These are phyloP conservation scores for Tetratostichococcus sp. DNA, from an alignment of 139 green algal genomes.

Conservation along the genomic window DNA sequence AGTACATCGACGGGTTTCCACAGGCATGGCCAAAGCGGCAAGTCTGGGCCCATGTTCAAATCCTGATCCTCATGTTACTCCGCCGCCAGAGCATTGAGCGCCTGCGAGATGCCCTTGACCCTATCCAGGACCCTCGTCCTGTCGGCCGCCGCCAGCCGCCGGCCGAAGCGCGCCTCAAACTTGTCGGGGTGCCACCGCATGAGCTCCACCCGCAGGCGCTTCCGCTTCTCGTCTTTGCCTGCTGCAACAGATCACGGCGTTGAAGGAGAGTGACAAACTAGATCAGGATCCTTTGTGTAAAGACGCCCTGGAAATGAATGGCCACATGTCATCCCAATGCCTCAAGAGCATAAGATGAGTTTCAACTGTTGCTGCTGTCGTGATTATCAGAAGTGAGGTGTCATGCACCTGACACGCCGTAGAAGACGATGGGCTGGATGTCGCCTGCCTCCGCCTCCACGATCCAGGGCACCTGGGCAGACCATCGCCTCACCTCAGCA, in stretches of 20 bases:
- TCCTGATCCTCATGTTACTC: conserved; percentile 11
- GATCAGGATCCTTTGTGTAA: too few relatives aligned
- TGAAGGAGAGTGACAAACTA: too few relatives aligned
- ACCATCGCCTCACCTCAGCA: too few relatives aligned
- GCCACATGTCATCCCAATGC: too few relatives aligned
- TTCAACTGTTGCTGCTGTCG: too few relatives aligned
- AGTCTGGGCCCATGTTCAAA: too few relatives aligned
- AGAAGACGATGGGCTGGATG: conserved; percentile 11
- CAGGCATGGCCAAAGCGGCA: too few relatives aligned
- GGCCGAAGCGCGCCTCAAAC: conserved; percentile 39
- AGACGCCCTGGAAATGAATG: too few relatives aligned
- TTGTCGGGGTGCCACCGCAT: conserved; percentile 64
- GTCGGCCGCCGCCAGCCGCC: conserved; percentile 24
- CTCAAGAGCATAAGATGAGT: too few relatives aligned
- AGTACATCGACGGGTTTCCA: too few relatives aligned
- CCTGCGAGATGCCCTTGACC: conserved; percentile 41
- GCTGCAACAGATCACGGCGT: neutral
- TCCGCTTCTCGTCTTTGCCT: conserved; percentile 13
- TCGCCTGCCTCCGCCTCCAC: conserved; percentile 11
- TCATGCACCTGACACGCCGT: conserved; percentile 7
- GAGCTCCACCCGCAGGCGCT: conserved; percentile 38
- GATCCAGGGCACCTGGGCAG: conserved; percentile 46
- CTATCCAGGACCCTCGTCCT: conserved; percentile 15
- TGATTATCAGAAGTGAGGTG: too few relatives aligned
- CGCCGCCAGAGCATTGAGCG: conserved; percentile 28